Evolutionary conservation across 179 eudicot species (phyloP), one percentile per base, ranked within the genome.

Genomic region (Drosera spatulata): DNA sequence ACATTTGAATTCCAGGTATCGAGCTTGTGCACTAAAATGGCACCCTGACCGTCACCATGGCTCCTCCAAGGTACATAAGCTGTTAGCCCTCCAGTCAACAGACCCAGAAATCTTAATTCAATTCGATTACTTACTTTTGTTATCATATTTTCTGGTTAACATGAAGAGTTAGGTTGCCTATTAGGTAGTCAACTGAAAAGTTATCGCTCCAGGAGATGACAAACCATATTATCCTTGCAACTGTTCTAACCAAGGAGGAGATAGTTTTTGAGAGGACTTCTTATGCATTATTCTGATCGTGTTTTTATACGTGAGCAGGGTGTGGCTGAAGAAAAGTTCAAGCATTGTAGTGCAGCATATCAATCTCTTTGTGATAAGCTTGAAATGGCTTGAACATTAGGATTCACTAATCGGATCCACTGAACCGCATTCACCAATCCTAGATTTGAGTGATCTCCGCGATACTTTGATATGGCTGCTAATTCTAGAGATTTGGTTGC

Each of bases 11-110:
- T 75, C 41, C 86, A 93, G 99, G 63, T 93, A 93, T 62, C 93
- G 95, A 59, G 72, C 83, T 45, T 89, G 88, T 76, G 99, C 99
- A 5, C 66, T 93, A 61, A 93, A 86, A 81, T 93, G 89, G 96
- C 99, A 93, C 67, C 99, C 99, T 10, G 99, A 93, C 71, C 99
- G 96, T 59, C 96, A 89, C 73, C 73, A 76, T 51, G 96, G 96
- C 59, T 71, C 95, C 61, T 79, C 88, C 63, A 93, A 89, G 95
- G 99, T 86, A 74, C 58, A 38, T 47, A 71, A 70, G 60, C 47
- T 56, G 61, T 68, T 64, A n/a, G 41, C 3, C 41, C 33, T 22
- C 50, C 2, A 48, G 12, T 46, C 12, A 43, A 61, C 33, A 22
- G 33, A 22, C 33, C 33, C 33, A 22, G 33, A 22, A 22, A 22